Evolutionary conservation across 257 asterid species (phyloP).

Genomic region (Anisodus acutangulus): DNA sequence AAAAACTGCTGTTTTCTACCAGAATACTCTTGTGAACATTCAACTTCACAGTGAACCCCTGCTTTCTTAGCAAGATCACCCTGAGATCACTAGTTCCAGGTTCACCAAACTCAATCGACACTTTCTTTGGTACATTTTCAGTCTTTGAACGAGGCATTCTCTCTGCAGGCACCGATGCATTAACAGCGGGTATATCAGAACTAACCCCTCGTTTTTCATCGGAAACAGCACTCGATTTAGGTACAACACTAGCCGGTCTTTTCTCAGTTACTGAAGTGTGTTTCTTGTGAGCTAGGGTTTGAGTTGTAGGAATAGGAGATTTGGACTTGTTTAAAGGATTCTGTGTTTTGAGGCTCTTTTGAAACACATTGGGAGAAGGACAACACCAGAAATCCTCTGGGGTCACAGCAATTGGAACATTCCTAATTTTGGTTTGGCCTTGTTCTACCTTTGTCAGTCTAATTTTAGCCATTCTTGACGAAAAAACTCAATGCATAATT

Average conservation of each 20-base stretch:
- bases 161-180: slow-evolving; percentile 47
- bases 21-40: slow-evolving; percentile 75
- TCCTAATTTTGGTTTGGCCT: slow-evolving; percentile 69
- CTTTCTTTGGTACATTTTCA: slow-evolving; percentile 70
- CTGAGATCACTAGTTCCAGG: slow-evolving; percentile 83
- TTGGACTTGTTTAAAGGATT: slow-evolving; percentile 63
- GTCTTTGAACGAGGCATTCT: slow-evolving; percentile 54
- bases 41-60: slow-evolving; percentile 84
- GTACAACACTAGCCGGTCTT: slow-evolving; percentile 40
- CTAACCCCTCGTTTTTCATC: slow-evolving; percentile 49
- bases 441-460: slow-evolving; percentile 68
- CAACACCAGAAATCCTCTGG: slow-evolving; percentile 99
- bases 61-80: slow-evolving; percentile 74
- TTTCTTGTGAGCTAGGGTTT: slow-evolving; percentile 47
- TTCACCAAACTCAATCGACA: slow-evolving; percentile 91
- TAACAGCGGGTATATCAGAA: slow-evolving; percentile 48
- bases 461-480: slow-evolving; percentile 66
- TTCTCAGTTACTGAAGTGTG: slow-evolving; percentile 55
- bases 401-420: slow-evolving; percentile 93
- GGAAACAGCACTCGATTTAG: slow-evolving; percentile 31
- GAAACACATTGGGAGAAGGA: slow-evolving; percentile 89
- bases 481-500: slow-evolving; percentile 35
- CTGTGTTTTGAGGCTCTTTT: slow-evolving; percentile 61
- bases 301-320: slow-evolving; percentile 45
- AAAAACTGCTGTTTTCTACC: slow-evolving; percentile 65